Percentiles rank a stretch among this genome's conserved stretches.
Conservation (phyloP, 2,329 filamentous ascomycete species). For the Botrytis fragariae region DNA sequence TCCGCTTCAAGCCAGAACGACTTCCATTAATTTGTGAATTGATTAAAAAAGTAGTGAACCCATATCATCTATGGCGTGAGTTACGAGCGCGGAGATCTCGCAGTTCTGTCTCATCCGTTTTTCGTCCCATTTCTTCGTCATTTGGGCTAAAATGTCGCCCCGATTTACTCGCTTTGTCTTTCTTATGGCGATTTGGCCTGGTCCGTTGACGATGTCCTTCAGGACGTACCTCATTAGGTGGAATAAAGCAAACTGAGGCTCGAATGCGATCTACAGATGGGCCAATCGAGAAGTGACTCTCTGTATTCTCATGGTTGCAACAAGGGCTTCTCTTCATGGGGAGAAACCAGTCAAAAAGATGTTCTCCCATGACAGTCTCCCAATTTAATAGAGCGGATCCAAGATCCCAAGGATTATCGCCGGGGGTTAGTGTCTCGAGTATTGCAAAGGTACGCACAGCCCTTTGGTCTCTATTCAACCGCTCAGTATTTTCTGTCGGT, state of each 20-base stretch:
- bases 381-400: conserved; percentile 66
- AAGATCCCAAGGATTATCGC: conserved; percentile 84
- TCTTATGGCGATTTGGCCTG: not conserved
- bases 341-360: conserved; percentile 72
- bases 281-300: conserved; percentile 68
- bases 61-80: not conserved
- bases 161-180: not conserved
- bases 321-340: conserved; percentile 76
- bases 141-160: not conserved
- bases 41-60: not conserved
- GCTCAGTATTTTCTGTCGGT: not conserved
- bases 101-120: conserved; percentile 19
- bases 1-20: not conserved
- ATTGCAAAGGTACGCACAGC: conserved; percentile 74
- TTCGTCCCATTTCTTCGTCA: conserved; percentile 12
- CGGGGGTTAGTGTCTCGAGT: conserved; percentile 61
- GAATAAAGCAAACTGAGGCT: conserved; percentile 24
- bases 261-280: conserved; percentile 57
- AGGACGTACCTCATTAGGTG: conserved; percentile 7
- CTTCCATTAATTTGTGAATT: not conserved
- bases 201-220: not conserved
- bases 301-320: conserved; percentile 60
- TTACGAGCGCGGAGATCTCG: conserved; percentile 10
- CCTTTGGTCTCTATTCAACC: conserved; percentile 26
- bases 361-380: conserved; percentile 74